Evolutionary conservation across 139 green algal species (phyloP), one percentile per base, ranked within the genome.

Genomic region (Gonium pectorale): DNA sequence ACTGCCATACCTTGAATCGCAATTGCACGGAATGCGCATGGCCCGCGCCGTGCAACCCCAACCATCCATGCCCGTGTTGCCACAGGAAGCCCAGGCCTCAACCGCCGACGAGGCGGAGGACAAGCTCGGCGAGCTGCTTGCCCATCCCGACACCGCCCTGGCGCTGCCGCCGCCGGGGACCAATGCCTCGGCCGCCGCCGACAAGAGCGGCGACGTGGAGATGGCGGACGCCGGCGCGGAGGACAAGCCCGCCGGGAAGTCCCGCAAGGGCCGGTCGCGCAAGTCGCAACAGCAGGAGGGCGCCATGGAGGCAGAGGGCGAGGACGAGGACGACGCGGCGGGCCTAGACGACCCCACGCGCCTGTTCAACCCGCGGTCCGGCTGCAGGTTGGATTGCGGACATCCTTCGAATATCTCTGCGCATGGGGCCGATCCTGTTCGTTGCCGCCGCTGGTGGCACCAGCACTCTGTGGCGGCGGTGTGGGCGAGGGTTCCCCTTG

Each of bases 301-400:
- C 27, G 27, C 37, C 44, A 41, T 35, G 63, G 41, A 83, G 78
- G 66, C 78, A 67, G 80, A 79, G 40, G 78, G 75, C 4, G 67
- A 80, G 70, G 81, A 67, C 31, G 63, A 82, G 40, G 63, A 70
- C 6, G 83, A 88, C 37, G 2, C 73, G 22, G 62, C 27, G 13
- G 54, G 37, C 31, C 40, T 89, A 44, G 67, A 89, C n/a, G 66
- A 89, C 46, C 67, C 84, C 49, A 74, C 73, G 8, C 74, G 84
- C 2, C 52, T 81, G 3, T 89, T 89, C 67, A 74, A 67, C 40
- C 74, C 64, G 1, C 35, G 59, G 8, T 35, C 72, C 15, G 84
- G 84, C 31, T 89, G 84, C 84, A 79, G 82, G 82, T 82, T 27
- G n/a, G 46, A 22, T 11, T 5, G 6, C 43, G 26, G 29, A 5